Percentiles rank a stretch among this genome's conserved stretches.
phyloP scores from a whole-genome alignment of 1,139 yeast species.

The Magnusiomyces sp. region DNA sequence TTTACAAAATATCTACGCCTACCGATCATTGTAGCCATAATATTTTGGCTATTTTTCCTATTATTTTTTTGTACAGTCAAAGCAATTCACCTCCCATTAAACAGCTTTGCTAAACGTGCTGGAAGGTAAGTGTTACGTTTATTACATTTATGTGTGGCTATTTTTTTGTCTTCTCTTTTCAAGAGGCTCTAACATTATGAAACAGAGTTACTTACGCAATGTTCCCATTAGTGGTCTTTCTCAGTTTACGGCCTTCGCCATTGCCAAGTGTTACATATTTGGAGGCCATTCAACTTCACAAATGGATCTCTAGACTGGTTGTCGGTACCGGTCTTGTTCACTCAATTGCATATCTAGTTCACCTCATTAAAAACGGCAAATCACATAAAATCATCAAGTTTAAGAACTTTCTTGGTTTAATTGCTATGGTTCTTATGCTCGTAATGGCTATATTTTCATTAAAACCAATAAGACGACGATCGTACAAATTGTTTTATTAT shows the following conservation, averaged over 20 bases:
- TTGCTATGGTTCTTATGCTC: slow-evolving; percentile 39
- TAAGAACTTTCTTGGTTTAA: slow-evolving; percentile 55
- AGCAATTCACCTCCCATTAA: slow-evolving; percentile 24
- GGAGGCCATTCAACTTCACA: slow-evolving; percentile 53
- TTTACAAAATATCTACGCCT: slow-evolving; percentile 15
- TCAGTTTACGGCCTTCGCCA: slow-evolving; percentile 56
- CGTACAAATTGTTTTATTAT: slow-evolving; percentile 53
- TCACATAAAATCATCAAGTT: slow-evolving; percentile 37
- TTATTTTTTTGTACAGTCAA: slow-evolving; percentile 22
- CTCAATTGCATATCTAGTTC: slow-evolving; percentile 43
- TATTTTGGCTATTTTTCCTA: slow-evolving; percentile 33
- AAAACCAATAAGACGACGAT: slow-evolving; percentile 43
- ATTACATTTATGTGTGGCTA: no score
- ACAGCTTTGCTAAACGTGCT: slow-evolving; percentile 26
- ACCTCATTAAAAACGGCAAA: slow-evolving; percentile 38
- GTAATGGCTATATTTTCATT: slow-evolving; percentile 49
- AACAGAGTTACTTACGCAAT: slow-evolving; percentile 52
- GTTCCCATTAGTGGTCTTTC: slow-evolving; percentile 54
- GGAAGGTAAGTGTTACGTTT: slow-evolving; percentile 21
- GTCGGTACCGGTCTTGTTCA: slow-evolving; percentile 48
- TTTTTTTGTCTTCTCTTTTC: no score
- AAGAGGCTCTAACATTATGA: no score
- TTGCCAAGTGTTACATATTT: slow-evolving; percentile 49
- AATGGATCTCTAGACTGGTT: slow-evolving; percentile 70
- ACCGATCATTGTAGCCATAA: slow-evolving; percentile 30